Percentiles rank a stretch among this genome's conserved stretches.
These are phyloP conservation scores for Kluyveromyces wickerhamii DNA, from an alignment of 805 yeast species.

Conservation along the genomic window DNA sequence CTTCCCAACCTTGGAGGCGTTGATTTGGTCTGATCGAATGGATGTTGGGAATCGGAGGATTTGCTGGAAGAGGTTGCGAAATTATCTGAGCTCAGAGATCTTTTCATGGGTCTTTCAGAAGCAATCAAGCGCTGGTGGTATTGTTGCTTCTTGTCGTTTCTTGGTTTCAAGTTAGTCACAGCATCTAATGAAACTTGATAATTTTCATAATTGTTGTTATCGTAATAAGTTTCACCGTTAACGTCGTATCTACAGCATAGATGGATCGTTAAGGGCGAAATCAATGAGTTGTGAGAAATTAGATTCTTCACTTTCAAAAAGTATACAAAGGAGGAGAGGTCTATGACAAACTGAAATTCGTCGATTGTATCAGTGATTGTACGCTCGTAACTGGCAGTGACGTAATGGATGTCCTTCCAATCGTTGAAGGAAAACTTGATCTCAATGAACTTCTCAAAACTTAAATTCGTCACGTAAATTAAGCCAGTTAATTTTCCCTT, in stretches of 20 bases:
- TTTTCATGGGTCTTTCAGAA: neutral
- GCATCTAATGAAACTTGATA: conserved; percentile 19
- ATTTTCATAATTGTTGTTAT: conserved; percentile 30
- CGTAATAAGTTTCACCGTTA: conserved; percentile 28
- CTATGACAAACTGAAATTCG: conserved; percentile 26
- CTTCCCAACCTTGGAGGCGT: conserved; percentile 14
- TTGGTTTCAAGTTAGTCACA: conserved; percentile 8
- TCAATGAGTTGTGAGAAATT: conserved; percentile 10
- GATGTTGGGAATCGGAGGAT: conserved; percentile 1
- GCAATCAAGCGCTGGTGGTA: neutral
- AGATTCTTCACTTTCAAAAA: conserved; percentile 20
- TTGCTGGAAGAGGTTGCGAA: neutral
- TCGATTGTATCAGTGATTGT: conserved; percentile 22
- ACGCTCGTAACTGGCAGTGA: conserved; percentile 20
- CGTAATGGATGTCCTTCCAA: conserved; percentile 29
- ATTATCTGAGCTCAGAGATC: conserved; percentile 3
- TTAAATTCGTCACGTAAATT: conserved; percentile 26
- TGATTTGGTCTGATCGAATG: neutral
- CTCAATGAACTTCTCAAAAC: conserved; percentile 28
- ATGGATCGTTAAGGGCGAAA: conserved; percentile 18
- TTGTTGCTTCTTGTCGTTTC: conserved; percentile 3
- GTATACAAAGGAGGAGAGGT: conserved; percentile 23
- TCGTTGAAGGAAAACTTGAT: conserved; percentile 28
- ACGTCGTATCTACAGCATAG: conserved; percentile 30
- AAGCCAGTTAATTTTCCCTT: conserved; percentile 20